phyloP scores from a whole-genome alignment of 1,284 basidiomycete species.

The Cryptococcus jaspeensis region DNA sequence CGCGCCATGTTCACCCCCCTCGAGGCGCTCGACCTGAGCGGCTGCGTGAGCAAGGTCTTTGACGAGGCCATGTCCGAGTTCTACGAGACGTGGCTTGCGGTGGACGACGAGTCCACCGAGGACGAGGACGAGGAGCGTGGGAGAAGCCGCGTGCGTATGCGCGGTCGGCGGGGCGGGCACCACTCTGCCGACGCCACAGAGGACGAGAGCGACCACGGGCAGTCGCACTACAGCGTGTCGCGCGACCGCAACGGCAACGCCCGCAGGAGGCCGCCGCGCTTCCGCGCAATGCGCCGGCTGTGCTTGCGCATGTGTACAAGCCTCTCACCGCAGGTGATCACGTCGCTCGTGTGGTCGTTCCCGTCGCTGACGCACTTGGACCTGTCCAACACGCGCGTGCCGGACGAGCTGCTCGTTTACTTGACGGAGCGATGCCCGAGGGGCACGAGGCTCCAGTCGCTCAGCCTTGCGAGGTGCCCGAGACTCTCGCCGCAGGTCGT shows the following conservation, averaged over 20 bases:
- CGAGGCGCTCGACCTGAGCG: conserved; percentile 88
- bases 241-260: neutral
- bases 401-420: conserved; percentile 55
- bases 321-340: conserved; percentile 67
- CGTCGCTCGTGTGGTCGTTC: conserved; percentile 63
- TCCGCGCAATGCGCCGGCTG: conserved; percentile 77
- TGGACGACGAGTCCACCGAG: conserved; percentile 54
- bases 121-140: conserved; percentile 54
- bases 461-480: conserved; percentile 86
- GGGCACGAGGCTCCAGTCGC: conserved; percentile 68
- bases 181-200: conserved; percentile 24
- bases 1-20: conserved; percentile 58
- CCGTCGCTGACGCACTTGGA: conserved; percentile 53
- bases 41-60: conserved; percentile 87
- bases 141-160: conserved; percentile 18
- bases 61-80: conserved; percentile 79
- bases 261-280: conserved; percentile 53
- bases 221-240: conserved; percentile 11
- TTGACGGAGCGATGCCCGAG: conserved; percentile 57
- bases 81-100: conserved; percentile 65
- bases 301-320: conserved; percentile 82
- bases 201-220: conserved; percentile 29
- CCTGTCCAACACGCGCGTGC: conserved; percentile 64
- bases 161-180: neutral
- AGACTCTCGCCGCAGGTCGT: conserved; percentile 78